A percentile compares a stretch with the other conserved stretches of the same genome.
These are phyloP conservation scores for Beauveria caledonica DNA, from an alignment of 2,329 filamentous ascomycete species.

Conservation along the genomic window DNA sequence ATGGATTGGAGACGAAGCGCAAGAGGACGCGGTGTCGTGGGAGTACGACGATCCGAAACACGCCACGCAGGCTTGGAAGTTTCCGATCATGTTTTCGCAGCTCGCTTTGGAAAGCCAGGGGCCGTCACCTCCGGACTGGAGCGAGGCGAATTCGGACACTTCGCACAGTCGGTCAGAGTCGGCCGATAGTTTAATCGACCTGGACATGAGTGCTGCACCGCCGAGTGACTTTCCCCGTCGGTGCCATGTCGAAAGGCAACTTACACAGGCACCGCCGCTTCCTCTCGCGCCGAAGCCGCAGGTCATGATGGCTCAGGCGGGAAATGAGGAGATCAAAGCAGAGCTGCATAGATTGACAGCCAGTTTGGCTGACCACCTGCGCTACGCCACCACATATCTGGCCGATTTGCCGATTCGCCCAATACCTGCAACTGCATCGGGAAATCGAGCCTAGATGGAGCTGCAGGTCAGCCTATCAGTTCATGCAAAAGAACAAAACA, in stretches of 20 bases:
- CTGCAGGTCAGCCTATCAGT: background rate
- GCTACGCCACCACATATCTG: background rate
- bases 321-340: background rate
- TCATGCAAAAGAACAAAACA: background rate
- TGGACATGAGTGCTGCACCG: background rate
- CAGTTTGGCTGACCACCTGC: background rate
- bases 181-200: background rate
- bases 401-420: background rate
- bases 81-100: slow-evolving; percentile 40
- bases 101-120: slow-evolving; percentile 13
- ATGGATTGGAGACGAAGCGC: slow-evolving; percentile 27
- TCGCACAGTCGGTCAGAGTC: background rate
- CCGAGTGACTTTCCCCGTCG: background rate
- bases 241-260: background rate
- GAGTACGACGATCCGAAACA: slow-evolving; percentile 38
- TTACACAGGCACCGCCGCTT: background rate
- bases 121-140: slow-evolving; percentile 14
- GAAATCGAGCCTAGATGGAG: background rate
- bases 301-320: background rate
- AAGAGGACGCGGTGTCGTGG: slow-evolving; percentile 46
- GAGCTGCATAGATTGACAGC: background rate
- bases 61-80: slow-evolving; percentile 49
- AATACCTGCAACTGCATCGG: background rate
- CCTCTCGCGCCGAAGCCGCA: background rate
- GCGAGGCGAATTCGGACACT: slow-evolving; percentile 19